Evolutionary conservation across 129 eudicot species (phyloP).

Genomic region (carrot (Daucus carota)): DNA sequence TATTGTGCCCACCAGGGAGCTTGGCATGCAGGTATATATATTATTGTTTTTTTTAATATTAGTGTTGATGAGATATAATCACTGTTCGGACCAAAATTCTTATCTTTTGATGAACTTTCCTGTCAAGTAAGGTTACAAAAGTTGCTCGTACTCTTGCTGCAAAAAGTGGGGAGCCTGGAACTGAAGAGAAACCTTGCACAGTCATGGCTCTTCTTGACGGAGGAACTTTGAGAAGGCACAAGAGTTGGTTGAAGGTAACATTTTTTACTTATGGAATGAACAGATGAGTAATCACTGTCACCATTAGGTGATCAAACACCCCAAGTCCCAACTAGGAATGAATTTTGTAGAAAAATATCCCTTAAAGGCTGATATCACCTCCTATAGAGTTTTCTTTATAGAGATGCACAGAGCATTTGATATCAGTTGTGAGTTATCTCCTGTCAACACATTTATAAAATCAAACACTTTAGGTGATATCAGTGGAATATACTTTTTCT

Average conservation of each 20-base stretch:
- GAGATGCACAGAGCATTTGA: too few species aligned
- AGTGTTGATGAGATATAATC: background rate
- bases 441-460: too few species aligned
- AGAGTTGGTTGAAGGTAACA: conserved; percentile 82
- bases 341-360: background rate
- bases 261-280: background rate
- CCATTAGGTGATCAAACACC: background rate
- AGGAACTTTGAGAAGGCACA: conserved; percentile 86
- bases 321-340: background rate
- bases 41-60: background rate
- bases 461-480: too few species aligned
- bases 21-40: conserved; percentile 74
- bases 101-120: conserved; percentile 8
- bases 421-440: too few species aligned
- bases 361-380: too few species aligned
- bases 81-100: background rate
- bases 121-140: conserved; percentile 56
- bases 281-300: background rate
- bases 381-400: too few species aligned
- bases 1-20: conserved; percentile 92
- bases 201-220: conserved; percentile 97
- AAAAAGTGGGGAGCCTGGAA: conserved; percentile 34
- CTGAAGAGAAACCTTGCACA: conserved; percentile 53
- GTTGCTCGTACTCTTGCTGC: conserved; percentile 84
- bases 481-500: too few species aligned